Base-by-base conservation (phyloP, 1,139 yeast genomes). In the Geotrichum europaeum region DNA sequence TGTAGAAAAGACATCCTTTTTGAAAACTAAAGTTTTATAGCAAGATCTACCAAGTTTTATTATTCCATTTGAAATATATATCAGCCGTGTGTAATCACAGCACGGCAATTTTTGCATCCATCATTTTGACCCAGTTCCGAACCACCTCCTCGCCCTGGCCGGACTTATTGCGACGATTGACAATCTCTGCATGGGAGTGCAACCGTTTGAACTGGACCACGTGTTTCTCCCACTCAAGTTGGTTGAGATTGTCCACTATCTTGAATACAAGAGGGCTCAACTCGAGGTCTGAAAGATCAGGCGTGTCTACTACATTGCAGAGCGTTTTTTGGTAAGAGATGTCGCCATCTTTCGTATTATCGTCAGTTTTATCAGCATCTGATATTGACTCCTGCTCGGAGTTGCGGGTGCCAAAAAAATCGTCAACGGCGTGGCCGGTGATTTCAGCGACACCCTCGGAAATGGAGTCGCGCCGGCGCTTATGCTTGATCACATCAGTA, bases 141-240 rank as follows among this genome's bases (percentile, higher is more conserved):
- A 71, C 52, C 20, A 74, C 55, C 49, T 60, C 62, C 36, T 66
- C 65, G 10, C 77, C 77, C 60, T 73, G 75, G 12, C 72, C 72
- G 1, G 69, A 66, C 51, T 64, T 60, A 47, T 67, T 60, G 32
- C 71, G 64, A 5, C 77, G 66, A 56, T 74, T 71, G n/a, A 74
- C 73, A 45, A 61, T 71, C 61, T 65, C 64, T 58, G 73, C 70
- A 57, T 71, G 72, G 28, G 75, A 57, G 58, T 67, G 66, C 30
- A 65, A 43, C 43, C 64, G 56, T 49, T 62, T 64, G 36, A 70
- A 61, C 49, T 62, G 62, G 2, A 70, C 72, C 3, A 67, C 71
- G 55, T 65, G 71, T 60, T 73, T 73, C n/a, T 66, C 60, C 75
- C 75, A 73, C 2, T 64, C 62, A 40, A 73, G 62, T 28, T 43